Conservation (phyloP, 495 filamentous ascomycete genomes). For the Talaromyces trachyspermus region DNA sequence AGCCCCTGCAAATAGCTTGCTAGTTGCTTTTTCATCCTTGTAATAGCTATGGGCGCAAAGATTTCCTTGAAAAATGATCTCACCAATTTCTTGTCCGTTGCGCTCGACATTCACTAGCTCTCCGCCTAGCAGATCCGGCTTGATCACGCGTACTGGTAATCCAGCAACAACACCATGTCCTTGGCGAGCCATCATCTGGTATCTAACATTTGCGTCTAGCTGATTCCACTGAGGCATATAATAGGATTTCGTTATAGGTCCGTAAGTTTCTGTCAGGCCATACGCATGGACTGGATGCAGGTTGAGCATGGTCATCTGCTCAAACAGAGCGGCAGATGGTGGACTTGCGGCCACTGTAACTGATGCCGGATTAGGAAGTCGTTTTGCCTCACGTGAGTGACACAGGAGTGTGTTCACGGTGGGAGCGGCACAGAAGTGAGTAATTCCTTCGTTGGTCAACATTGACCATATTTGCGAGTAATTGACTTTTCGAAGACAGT, state of each 20-base stretch:
- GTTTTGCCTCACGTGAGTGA: slow-evolving; percentile 59
- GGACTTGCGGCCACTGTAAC: slow-evolving; percentile 92
- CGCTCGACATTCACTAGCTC: slow-evolving; percentile 66
- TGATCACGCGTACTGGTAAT: slow-evolving; percentile 74
- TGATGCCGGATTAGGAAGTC: slow-evolving; percentile 60
- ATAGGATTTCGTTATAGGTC: slow-evolving; percentile 92
- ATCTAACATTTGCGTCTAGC: slow-evolving; percentile 64
- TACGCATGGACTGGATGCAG: slow-evolving; percentile 91
- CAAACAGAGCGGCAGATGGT: slow-evolving; percentile 83
- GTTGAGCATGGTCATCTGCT: slow-evolving; percentile 83
- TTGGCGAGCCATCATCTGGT: slow-evolving; percentile 80
- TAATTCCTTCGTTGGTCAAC: slow-evolving; percentile 74
- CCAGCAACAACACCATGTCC: slow-evolving; percentile 84
- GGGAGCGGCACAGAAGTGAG: slow-evolving; percentile 92
- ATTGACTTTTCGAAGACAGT: slow-evolving; percentile 89
- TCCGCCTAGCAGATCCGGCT: slow-evolving; percentile 60
- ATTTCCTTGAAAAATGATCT: slow-evolving; percentile 86
- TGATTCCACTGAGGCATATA: slow-evolving; percentile 74
- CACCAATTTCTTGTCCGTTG: slow-evolving; percentile 85
- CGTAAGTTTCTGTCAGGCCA: slow-evolving; percentile 91
- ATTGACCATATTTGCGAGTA: slow-evolving; percentile 87
- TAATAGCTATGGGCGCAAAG: slow-evolving; percentile 89
- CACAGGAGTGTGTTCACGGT: slow-evolving; percentile 95
- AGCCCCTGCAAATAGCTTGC: slow-evolving; percentile 84
- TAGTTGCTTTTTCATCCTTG: slow-evolving; percentile 79